A percentile compares a stretch with the other conserved stretches of the same genome.
phyloP scores from a whole-genome alignment of 2,329 filamentous ascomycete genomes.

The Colletotrichum graminicola region DNA sequence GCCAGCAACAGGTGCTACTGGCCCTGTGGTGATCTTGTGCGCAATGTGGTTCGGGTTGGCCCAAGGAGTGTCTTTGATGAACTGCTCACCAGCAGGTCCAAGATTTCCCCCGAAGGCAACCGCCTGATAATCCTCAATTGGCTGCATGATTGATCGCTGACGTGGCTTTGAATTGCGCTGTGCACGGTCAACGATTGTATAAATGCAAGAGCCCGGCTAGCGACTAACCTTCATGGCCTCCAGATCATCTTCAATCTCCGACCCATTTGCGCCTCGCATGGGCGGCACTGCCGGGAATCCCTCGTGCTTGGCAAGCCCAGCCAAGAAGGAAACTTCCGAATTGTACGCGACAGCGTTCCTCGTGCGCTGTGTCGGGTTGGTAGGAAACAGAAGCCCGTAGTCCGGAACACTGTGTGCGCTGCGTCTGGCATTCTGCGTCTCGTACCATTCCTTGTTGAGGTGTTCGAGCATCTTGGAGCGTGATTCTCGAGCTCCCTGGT shows the following conservation, averaged over 20 bases:
- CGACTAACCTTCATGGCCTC: conserved; percentile 82
- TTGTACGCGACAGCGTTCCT: conserved; percentile 92
- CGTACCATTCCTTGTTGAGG: conserved; percentile 90
- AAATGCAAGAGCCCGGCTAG: neutral
- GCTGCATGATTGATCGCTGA: conserved; percentile 55
- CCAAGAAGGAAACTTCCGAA: conserved; percentile 90
- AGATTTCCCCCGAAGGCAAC: conserved; percentile 62
- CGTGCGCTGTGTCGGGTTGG: conserved; percentile 81
- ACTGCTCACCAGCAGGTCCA: conserved; percentile 83
- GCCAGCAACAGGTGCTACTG: conserved; percentile 43
- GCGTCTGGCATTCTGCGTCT: conserved; percentile 89
- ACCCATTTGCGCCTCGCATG: conserved; percentile 77
- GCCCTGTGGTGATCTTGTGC: conserved; percentile 63
- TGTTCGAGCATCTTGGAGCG: conserved; percentile 84
- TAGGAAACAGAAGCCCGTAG: conserved; percentile 84
- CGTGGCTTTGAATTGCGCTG: conserved; percentile 43
- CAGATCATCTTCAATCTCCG: conserved; percentile 88
- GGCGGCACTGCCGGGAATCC: conserved; percentile 96
- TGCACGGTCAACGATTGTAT: neutral
- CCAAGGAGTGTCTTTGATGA: conserved; percentile 91
- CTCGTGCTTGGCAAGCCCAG: conserved; percentile 92
- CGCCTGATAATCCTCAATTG: conserved; percentile 62
- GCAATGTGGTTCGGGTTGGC: conserved; percentile 87
- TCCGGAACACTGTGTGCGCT: conserved; percentile 84
- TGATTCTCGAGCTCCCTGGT: conserved; percentile 85